Percentiles rank a stretch among this genome's conserved stretches.
Evolutionary conservation across 2,329 filamentous ascomycete species (phyloP).

Genomic region (Trichoderma polysporum): DNA sequence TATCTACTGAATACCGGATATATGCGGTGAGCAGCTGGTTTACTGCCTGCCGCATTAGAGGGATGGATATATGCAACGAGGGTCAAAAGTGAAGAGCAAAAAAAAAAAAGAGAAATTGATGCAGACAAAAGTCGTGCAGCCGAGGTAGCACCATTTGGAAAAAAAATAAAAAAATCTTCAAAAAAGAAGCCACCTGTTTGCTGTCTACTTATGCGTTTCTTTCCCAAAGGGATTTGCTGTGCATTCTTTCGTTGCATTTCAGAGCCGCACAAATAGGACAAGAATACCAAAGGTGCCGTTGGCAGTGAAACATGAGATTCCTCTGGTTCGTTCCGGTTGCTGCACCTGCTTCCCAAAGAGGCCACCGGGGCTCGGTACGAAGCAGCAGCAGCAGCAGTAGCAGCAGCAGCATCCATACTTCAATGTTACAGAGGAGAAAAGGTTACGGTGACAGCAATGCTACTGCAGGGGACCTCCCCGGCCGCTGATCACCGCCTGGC

Average conservation of each 20-base stretch:
- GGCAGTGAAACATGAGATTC: conserved; percentile 17
- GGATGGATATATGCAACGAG: background rate
- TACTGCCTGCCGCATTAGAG: too few species aligned
- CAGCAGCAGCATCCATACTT: too few species aligned
- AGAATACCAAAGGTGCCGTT: background rate
- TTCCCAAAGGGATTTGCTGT: background rate
- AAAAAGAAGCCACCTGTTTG: background rate
- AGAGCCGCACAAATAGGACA: conserved; percentile 1
- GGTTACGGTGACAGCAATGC: background rate
- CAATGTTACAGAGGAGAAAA: background rate
- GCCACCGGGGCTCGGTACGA: background rate
- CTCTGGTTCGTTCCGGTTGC: background rate
- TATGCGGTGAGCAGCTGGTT: too few species aligned
- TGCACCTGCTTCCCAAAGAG: background rate
- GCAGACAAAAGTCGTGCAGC: background rate
- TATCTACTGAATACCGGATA: too few species aligned
- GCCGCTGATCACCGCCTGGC: background rate
- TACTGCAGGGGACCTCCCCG: background rate
- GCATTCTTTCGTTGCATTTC: conserved; percentile 9
- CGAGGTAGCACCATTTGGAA: background rate
- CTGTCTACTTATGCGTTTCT: background rate
- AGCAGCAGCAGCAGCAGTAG: too few species aligned
- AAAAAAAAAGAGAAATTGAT: background rate
- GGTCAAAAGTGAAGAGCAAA: background rate
- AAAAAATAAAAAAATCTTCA: background rate